phyloP scores from a whole-genome alignment of 2,329 filamentous ascomycete species.

The Aspergillus aculeatus region DNA sequence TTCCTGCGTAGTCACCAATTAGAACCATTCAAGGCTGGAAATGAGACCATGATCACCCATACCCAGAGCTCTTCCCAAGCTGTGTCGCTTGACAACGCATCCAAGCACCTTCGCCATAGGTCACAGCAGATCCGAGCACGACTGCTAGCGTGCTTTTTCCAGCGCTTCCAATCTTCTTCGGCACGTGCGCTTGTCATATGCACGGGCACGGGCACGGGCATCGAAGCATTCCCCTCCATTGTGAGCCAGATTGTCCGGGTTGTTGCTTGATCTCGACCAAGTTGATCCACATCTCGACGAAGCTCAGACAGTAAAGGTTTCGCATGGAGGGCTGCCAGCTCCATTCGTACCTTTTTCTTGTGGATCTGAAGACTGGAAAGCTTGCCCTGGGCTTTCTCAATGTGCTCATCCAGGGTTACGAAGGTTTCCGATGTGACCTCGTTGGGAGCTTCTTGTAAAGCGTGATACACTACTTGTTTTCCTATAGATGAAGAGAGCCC shows the following conservation, averaged over 20 bases:
- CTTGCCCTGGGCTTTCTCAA: slow-evolving; percentile 46
- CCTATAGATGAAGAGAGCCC: slow-evolving; percentile 40
- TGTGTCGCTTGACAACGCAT: slow-evolving; percentile 49
- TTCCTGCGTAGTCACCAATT: slow-evolving; percentile 25
- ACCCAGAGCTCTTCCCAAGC: slow-evolving; percentile 53
- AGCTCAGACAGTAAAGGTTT: slow-evolving; percentile 55
- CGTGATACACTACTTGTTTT: slow-evolving; percentile 63
- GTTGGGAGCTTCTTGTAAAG: slow-evolving; percentile 52
- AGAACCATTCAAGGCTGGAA: not conserved
- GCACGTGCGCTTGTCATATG: slow-evolving; percentile 52
- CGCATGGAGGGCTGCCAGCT: slow-evolving; percentile 47
- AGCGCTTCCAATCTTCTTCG: slow-evolving; percentile 48
- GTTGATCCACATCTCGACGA: slow-evolving; percentile 39
- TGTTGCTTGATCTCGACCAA: slow-evolving; percentile 47
- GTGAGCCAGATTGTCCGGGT: slow-evolving; percentile 43
- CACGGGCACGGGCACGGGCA: slow-evolving; percentile 46
- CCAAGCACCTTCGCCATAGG: slow-evolving; percentile 52
- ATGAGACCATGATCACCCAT: not conserved
- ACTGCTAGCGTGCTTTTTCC: slow-evolving; percentile 39
- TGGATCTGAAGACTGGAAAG: slow-evolving; percentile 46
- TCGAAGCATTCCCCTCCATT: slow-evolving; percentile 40
- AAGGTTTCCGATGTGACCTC: slow-evolving; percentile 50
- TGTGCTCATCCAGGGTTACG: slow-evolving; percentile 50
- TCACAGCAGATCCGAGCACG: slow-evolving; percentile 52
- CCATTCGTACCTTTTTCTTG: slow-evolving; percentile 51